Conservation (phyloP, 2,329 filamentous ascomycete genomes). For the Ramichloridium luteum region DNA sequence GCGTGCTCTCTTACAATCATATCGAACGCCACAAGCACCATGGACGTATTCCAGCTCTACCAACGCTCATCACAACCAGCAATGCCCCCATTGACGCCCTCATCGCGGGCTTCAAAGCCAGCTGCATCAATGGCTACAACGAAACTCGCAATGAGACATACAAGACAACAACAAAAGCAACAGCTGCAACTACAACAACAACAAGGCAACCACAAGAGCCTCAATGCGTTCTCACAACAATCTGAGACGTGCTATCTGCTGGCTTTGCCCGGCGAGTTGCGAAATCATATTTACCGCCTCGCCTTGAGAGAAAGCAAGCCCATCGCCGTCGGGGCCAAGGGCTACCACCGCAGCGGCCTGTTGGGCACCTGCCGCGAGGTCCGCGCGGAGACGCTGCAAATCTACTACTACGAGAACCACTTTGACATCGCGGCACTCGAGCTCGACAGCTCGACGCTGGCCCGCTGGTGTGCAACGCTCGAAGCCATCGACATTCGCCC, state of each 20-base stretch:
- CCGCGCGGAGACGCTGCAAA: slow-evolving; percentile 4
- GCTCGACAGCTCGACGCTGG: slow-evolving; percentile 1
- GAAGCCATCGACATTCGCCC: slow-evolving; percentile 1
- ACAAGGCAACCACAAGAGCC: too few relatives aligned
- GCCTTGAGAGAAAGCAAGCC: slow-evolving; percentile 1
- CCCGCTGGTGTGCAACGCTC: neutral
- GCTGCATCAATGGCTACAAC: too few relatives aligned
- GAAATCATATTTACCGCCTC: slow-evolving; percentile 10
- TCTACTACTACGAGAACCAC: slow-evolving; percentile 7
- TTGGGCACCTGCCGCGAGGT: slow-evolving; percentile 1
- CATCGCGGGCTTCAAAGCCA: too few relatives aligned
- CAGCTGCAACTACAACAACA: too few relatives aligned
- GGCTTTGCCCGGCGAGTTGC: slow-evolving; percentile 9
- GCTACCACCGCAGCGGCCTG: neutral
- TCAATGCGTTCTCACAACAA: slow-evolving; percentile 6
- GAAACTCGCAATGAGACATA: too few relatives aligned
- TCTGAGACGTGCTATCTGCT: slow-evolving; percentile 3
- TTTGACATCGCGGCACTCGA: slow-evolving; percentile 4
- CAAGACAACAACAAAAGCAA: too few relatives aligned
- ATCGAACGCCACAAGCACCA: too few relatives aligned
- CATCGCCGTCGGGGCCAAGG: neutral
- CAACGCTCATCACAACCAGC: too few relatives aligned
- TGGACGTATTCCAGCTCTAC: too few relatives aligned
- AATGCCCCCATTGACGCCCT: too few relatives aligned
- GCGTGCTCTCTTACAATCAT: too few relatives aligned